These are phyloP conservation scores for Pestalotiopsis fici DNA, from an alignment of 2,329 filamentous ascomycete genomes.

Conservation along the genomic window DNA sequence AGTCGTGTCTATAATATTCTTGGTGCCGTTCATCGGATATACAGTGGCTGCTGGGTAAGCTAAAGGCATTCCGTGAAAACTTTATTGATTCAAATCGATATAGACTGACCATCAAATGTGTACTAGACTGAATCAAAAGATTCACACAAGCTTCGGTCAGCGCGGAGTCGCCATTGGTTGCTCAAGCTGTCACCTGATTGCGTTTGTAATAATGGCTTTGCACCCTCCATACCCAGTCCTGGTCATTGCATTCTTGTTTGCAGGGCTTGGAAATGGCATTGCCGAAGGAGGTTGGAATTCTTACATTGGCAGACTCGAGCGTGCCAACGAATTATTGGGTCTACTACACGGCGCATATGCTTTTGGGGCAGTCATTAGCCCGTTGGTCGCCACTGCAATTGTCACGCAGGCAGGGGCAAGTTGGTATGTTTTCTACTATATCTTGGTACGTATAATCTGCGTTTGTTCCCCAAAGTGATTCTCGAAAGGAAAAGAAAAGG, in stretches of 20 bases:
- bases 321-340: conserved; percentile 69
- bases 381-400: conserved; percentile 70
- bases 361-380: conserved; percentile 67
- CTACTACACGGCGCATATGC: conserved; percentile 71
- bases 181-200: conserved; percentile 59
- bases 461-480: background rate
- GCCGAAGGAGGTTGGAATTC: conserved; percentile 58
- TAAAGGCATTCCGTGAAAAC: background rate
- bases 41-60: conserved; percentile 38
- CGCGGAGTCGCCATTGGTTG: conserved; percentile 67
- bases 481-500: background rate
- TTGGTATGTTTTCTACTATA: conserved; percentile 38
- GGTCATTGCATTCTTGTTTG: conserved; percentile 64
- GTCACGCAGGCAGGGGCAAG: conserved; percentile 59
- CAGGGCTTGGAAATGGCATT: conserved; percentile 71
- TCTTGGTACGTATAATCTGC: background rate
- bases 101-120: background rate
- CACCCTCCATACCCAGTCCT: conserved; percentile 71
- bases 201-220: conserved; percentile 59
- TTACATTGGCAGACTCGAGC: conserved; percentile 65
- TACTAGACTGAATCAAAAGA: conserved; percentile 34
- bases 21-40: conserved; percentile 47
- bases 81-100: background rate
- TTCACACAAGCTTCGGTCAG: conserved; percentile 53
- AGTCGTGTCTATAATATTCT: conserved; percentile 49